A percentile compares a stretch with the other conserved stretches of the same genome.
phyloP scores from a whole-genome alignment of 352 stramenopile species.

The Phytophthora pistaciae region DNA sequence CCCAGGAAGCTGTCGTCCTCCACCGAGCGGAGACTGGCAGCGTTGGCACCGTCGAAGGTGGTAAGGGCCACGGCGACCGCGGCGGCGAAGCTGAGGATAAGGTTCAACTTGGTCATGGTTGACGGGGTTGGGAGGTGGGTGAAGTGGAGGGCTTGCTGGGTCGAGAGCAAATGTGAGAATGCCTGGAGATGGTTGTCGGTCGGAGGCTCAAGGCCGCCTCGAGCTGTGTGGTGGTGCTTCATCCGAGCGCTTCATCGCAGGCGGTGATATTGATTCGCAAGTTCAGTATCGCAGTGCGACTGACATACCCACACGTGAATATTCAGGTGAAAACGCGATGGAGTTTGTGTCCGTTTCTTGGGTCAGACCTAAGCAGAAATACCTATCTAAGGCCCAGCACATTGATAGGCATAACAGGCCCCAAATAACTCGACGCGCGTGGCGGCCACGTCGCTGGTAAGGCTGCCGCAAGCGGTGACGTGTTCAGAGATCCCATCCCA shows the following conservation, averaged over 20 bases:
- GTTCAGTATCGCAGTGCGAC: not conserved
- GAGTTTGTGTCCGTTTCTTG: constrained; percentile 14
- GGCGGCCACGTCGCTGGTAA: not conserved
- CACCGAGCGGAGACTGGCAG: constrained; percentile 17
- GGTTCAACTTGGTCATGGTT: constrained; percentile 35
- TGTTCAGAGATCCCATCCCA: not conserved
- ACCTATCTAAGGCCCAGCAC: not conserved
- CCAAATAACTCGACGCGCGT: not conserved
- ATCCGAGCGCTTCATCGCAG: not conserved
- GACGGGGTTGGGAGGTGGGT: not conserved
- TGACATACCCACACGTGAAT: not conserved
- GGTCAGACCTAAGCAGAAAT: constrained; percentile 12
- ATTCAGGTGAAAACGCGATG: constrained; percentile 13
- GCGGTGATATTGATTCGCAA: not conserved
- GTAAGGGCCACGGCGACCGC: constrained; percentile 13
- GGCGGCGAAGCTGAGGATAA: constrained; percentile 29
- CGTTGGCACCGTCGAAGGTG: constrained; percentile 13
- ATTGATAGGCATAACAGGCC: not conserved
- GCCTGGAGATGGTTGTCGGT: not conserved
- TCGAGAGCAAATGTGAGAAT: constrained; percentile 21
- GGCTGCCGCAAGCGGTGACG: not conserved
- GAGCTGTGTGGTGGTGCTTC: not conserved
- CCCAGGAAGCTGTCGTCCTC: constrained; percentile 12
- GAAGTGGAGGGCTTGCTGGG: constrained; percentile 3
- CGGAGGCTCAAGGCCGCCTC: not conserved